Evolutionary conservation across 2,329 filamentous ascomycete genomes (phyloP), one percentile per base, ranked within the genome.

Genomic region (Alternaria ethzedia): DNA sequence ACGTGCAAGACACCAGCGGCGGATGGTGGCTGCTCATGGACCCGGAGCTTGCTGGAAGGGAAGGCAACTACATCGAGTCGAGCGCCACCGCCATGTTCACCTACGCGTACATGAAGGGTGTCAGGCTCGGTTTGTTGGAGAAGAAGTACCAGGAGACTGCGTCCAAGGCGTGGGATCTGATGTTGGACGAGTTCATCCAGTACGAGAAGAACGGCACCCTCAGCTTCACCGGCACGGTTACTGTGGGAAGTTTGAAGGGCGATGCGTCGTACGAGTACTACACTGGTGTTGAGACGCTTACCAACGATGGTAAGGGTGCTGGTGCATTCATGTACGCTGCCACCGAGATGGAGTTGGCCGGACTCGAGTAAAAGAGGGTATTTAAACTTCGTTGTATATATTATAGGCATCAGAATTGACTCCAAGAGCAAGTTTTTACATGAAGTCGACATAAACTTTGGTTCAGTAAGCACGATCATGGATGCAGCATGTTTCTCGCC

Each of bases 11-110:
- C 59, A 68, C 66, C 3, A 79, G 74, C 6, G 85, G 86, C 0
- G 86, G 85, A 7, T 89, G 87, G 86, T 89, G 86, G 84, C 77
- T 88, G 55, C 79, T 89, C 46, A 86, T 89, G 83, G 83, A 83
- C 67, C 80, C 83, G 60, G 75, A 81, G 25, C 83, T 85, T 58
- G 81, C 74, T 10, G 75, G 76, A 7, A 70, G 63, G 43, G 66
- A 82, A 49, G 86, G 86, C 3, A 89, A 90, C 74, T 90, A 87
- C 73, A 84, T 89, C 51, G 86, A 90, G 78, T 86, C 85, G 32
- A 87, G 86, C 30, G 87, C 83, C 8, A 85, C 85, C 2, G 86
- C 86, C 4, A 87, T 89, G 75, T 80, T 80, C 61, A 72, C 76
- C 3, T 79, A 79, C 64, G 71, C 70, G 8, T 78, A 75, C 63